Percentiles rank a stretch among this genome's conserved stretches.
phyloP scores from a whole-genome alignment of 2,329 filamentous ascomycete genomes.

The Ophiosphaerella narmari region DNA sequence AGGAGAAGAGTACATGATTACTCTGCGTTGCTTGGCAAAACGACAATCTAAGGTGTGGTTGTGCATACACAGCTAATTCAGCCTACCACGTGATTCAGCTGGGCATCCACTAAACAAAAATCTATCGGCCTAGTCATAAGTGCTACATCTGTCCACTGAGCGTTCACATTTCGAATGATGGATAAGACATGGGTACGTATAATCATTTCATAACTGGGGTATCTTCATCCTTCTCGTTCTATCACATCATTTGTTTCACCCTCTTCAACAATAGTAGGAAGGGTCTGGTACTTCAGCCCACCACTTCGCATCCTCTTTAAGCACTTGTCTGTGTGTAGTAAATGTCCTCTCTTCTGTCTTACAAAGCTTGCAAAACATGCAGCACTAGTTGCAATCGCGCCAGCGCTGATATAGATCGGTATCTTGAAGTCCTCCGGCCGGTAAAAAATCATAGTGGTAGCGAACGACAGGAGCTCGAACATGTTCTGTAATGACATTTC shows the following conservation, averaged over 20 bases:
- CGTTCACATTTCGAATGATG: no score
- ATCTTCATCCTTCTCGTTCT: neutral
- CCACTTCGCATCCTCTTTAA: slow-evolving; percentile 19
- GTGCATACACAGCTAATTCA: no score
- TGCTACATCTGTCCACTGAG: no score
- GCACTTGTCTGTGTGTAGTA: slow-evolving; percentile 28
- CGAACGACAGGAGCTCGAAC: slow-evolving; percentile 71
- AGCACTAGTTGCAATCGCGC: slow-evolving; percentile 56
- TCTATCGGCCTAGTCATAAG: no score
- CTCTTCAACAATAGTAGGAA: slow-evolving; percentile 31
- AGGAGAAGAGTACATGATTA: no score
- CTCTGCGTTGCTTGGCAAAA: no score
- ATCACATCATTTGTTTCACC: slow-evolving; percentile 12
- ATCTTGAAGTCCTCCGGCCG: slow-evolving; percentile 67
- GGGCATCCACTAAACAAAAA: no score
- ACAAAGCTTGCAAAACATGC: slow-evolving; percentile 63
- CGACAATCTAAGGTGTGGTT: no score
- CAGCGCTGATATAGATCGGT: slow-evolving; percentile 64
- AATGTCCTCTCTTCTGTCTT: slow-evolving; percentile 62
- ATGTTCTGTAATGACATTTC: slow-evolving; percentile 71
- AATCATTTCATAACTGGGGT: neutral
- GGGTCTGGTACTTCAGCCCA: slow-evolving; percentile 16
- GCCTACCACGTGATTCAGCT: no score
- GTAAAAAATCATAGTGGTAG: slow-evolving; percentile 67
- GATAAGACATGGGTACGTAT: no score